Evolutionary conservation across 306 rosid genomes (phyloP), one percentile per base, ranked within the genome.

Genomic region (Cicer chorassanicum): DNA sequence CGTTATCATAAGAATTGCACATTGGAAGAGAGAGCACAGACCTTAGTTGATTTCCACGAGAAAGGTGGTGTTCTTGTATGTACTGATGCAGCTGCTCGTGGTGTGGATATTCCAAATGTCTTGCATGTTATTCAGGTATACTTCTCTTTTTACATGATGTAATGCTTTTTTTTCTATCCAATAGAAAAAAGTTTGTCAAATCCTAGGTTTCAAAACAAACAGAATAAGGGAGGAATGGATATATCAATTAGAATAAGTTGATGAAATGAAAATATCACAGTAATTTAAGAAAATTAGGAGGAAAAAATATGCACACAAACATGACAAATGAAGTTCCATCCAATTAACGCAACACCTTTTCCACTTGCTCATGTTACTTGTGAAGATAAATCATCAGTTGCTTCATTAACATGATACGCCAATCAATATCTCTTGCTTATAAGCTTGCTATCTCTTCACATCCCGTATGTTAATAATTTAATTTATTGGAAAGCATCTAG

Each of bases 1-100:
- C 82, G 84, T 38, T 94, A 88, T 87, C 97, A 94, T 81, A 94
- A 94, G 81, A 83, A 86, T 75, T 78, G 96, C 86, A 72, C 92
- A 48, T 88, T 92, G 89, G 99, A 94, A 83, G 96, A 85, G 84
- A 93, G 96, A 42, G 84, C 93, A 59, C 86, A 86, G 70, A 83
- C 90, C 70, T 81, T 92, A 29, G 72, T 83, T 78, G 95, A 88
- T 80, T 92, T 94, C 81, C 80, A 83, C 19, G 84, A 88, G 82
- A 88, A 86, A 65, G 99, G 99, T 81, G 97, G 99, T 56, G 81
- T 92, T 86, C 90, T 94, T 78, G 97, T 92, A 63, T 94, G 97
- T 75, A 94, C 99, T 40, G 99, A 92, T 85, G 96, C 99, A 67
- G 99, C 95, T 62, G 92, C 99, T 19, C 92, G 96, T 70, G 97